A percentile compares a stretch with the other conserved stretches of the same genome.
Conservation (phyloP, 257 asterid genomes). For the Penstemon barbatus region DNA sequence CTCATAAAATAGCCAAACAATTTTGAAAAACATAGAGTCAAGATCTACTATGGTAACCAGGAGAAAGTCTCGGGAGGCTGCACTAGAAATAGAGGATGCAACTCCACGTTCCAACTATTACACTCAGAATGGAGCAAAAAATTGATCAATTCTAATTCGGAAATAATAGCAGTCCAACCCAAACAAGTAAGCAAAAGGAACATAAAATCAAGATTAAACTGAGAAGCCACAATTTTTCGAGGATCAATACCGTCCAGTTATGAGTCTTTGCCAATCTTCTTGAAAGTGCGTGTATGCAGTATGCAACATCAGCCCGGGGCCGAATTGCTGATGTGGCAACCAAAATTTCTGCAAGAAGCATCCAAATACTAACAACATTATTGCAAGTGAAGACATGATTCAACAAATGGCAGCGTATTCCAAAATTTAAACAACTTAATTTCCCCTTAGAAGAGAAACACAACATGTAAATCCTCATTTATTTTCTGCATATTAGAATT, state of each 20-base stretch:
- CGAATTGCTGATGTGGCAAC: constrained; percentile 71
- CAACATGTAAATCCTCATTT: constrained; percentile 15
- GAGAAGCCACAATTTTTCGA: constrained; percentile 7
- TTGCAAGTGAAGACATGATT: constrained; percentile 38
- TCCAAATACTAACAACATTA: constrained; percentile 32
- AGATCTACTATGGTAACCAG: too few relatives aligned
- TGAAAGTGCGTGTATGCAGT: constrained; percentile 87
- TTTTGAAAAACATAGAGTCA: too few relatives aligned
- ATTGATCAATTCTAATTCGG: too few relatives aligned
- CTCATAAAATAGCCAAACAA: too few relatives aligned
- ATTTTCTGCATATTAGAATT: constrained; percentile 15
- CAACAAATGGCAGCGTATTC: constrained; percentile 18
- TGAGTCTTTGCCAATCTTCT: constrained; percentile 90
- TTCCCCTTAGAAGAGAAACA: constrained; percentile 8
- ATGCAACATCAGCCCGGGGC: constrained; percentile 93
- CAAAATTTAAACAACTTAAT: constrained; percentile 14
- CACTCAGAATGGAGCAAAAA: too few relatives aligned
- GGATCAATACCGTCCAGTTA: constrained; percentile 87
- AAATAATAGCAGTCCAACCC: neutral
- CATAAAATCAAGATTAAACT: constrained; percentile 14
- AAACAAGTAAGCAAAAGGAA: constrained; percentile 7
- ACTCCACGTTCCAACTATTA: too few relatives aligned
- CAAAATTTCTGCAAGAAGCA: constrained; percentile 82
- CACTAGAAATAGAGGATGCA: too few relatives aligned
- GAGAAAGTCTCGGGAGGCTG: too few relatives aligned